Conservation (phyloP, 768 basidiomycete genomes). For the Lanmaoa pseudosensibilis region DNA sequence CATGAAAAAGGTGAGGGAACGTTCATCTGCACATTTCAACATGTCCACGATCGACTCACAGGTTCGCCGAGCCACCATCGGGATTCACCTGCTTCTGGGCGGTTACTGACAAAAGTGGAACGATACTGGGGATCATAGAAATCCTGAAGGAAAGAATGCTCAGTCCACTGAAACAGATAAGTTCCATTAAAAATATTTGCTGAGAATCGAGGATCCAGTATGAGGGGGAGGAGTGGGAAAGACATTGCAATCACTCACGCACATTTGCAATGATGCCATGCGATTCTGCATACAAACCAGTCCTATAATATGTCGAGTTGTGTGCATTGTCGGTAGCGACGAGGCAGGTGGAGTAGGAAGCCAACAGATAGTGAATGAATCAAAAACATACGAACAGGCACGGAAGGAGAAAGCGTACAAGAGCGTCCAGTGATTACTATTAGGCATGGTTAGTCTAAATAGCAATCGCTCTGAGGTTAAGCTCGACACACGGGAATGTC, state of each 20-base stretch:
- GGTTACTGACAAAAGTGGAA: conserved; percentile 66
- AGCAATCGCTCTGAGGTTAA: not conserved
- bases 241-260: conserved; percentile 15
- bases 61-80: conserved; percentile 89
- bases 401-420: conserved; percentile 52
- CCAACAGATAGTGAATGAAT: not conserved
- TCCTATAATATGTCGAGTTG: conserved; percentile 45
- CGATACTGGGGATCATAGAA: conserved; percentile 72
- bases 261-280: conserved; percentile 90
- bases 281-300: conserved; percentile 82
- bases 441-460: not conserved
- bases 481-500: conserved; percentile 75
- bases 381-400: not conserved
- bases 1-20: not conserved
- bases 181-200: no score
- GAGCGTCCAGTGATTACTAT: conserved; percentile 84
- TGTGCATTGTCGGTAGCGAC: not conserved
- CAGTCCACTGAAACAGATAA: not conserved
- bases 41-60: conserved; percentile 40
- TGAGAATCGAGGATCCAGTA: not conserved
- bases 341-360: not conserved
- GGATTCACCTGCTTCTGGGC: conserved; percentile 54
- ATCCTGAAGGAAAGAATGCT: conserved; percentile 46
- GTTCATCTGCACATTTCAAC: not conserved
- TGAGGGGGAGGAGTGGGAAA: not conserved